Evolutionary conservation across 192 early-diverging fungal genomes (phyloP), one percentile per base, ranked within the genome.

Genomic region (Umbelopsis isabellina): DNA sequence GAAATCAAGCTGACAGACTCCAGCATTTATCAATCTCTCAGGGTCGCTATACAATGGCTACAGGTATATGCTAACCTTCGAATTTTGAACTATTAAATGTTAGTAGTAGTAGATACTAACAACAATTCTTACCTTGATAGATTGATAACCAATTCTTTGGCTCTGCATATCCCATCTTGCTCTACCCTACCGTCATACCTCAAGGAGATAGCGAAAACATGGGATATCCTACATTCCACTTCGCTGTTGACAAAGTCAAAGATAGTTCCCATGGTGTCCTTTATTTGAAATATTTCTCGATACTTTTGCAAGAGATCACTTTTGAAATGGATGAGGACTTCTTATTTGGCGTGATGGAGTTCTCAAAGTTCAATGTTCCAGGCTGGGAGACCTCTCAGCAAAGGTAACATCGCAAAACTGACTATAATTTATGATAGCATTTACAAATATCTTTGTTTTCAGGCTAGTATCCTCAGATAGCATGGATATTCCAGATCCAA

Each of bases 241-340:
- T 79, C 22, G 90, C 92, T 0, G 72, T 92, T 0, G 91, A 90
- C 48, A 88, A 88, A 25, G 88, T 89, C 35, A 96, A 96, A 77
- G 93, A 94, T 72, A 80, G 81, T 23, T 89, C 72, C 18, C 92
- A 92, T 67, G 95, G 95, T 16, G 91, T 96, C n/a, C 86, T 91
- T 51, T 96, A 92, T 79, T 89, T 91, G 72, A 88, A 94, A 50
- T 89, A 89, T 72, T 93, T 93, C 30, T 91, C 90, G 4, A 80
- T 94, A 7, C 73, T 95, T 5, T 71, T 92, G 16, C 94, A 96
- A 77, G 94, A 95, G 73, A 78, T 96, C 55, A 92, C 93, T 21
- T 78, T 96, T 33, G 93, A 95, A 68, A 81, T 94, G 46, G 94
- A 96, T 73, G 93, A 94, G 74, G 92, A 92, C 70, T 90, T 96